Evolutionary conservation across 2,329 filamentous ascomycete genomes (phyloP), one percentile per base, ranked within the genome.

Genomic region (Ophiostoma himal-ulmi): DNA sequence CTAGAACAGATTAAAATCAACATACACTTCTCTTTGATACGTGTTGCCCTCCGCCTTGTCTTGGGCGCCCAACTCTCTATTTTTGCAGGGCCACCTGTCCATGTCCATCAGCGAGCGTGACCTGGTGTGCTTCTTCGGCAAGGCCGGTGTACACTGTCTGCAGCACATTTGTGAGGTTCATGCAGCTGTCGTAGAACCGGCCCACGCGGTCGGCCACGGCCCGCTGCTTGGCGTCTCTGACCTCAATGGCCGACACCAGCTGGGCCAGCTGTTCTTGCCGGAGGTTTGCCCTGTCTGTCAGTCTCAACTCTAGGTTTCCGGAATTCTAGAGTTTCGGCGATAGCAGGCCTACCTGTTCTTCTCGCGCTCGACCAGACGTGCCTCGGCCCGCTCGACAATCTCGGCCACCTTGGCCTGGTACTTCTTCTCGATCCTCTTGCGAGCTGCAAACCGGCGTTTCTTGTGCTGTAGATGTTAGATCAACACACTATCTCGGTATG

Each of bases 151-250:
- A 77, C 26, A 72, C 74, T 17, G 22, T 71, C 20, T 74, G 70
- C 34, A 77, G 71, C 39, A 74, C 48, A 10, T 62, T 70, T 39
- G 72, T 69, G 60, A 77, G 70, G 20, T 71, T 73, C 17, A 68
- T 57, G 30, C 70, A 73, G 52, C 72, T 68, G 72, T 73, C 73
- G 66, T 75, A 74, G 71, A 74, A 74, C 6, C 72, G 71, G 17
- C 68, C 72, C 22, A 74, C 65, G 48, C 70, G 69, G 34, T 74
- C 71, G 10, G 74, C 73, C 20, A 76, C 72, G 11, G 67, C 67
- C 17, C 70, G 73, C 70, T 76, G 74, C 65, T 71, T 73, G n/a
- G 71, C 69, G 20, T 76, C 74, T 36, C 75, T 71, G 14, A 41
- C 44, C 22, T 72, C 69, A 10, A 76, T 69, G 10, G 75, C 74